Conservation (phyloP, 2,329 filamentous ascomycete species). For the Diaporthe eres region DNA sequence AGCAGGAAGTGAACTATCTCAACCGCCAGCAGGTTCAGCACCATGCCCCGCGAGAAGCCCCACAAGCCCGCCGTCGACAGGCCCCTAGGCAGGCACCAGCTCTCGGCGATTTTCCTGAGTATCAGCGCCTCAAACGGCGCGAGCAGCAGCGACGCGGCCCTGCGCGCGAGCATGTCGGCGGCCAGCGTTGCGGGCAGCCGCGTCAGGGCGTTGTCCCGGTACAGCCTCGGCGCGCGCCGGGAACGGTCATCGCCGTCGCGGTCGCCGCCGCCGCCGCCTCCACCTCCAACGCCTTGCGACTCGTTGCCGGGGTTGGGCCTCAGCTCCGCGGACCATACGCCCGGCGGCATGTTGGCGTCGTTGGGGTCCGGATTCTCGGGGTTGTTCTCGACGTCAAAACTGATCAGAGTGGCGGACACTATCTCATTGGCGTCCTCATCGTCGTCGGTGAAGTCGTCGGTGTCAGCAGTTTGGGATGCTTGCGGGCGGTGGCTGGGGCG, state of each 20-base stretch:
- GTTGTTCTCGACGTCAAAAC: slow-evolving; percentile 72
- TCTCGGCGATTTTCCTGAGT: slow-evolving; percentile 60
- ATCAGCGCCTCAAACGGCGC: slow-evolving; percentile 63
- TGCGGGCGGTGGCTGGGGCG: slow-evolving; percentile 35
- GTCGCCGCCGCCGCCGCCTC: not conserved
- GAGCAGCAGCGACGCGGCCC: slow-evolving; percentile 58
- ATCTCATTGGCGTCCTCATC: slow-evolving; percentile 68
- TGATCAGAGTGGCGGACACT: slow-evolving; percentile 70
- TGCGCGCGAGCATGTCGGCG: slow-evolving; percentile 61
- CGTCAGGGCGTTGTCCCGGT: slow-evolving; percentile 62
- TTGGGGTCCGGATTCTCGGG: slow-evolving; percentile 58
- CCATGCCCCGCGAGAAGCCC: slow-evolving; percentile 55
- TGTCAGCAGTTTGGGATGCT: slow-evolving; percentile 31
- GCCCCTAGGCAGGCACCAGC: slow-evolving; percentile 56
- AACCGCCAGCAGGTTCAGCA: slow-evolving; percentile 61
- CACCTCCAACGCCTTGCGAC: not conserved
- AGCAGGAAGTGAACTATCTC: slow-evolving; percentile 62
- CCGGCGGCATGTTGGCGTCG: slow-evolving; percentile 58
- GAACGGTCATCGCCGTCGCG: slow-evolving; percentile 35
- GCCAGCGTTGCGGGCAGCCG: slow-evolving; percentile 64
- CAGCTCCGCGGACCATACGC: slow-evolving; percentile 71
- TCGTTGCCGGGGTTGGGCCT: slow-evolving; percentile 60
- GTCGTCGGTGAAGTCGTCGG: slow-evolving; percentile 67
- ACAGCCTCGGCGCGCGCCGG: slow-evolving; percentile 41
- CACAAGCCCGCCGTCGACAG: slow-evolving; percentile 57